These are phyloP conservation scores for Peronospora farinosa DNA, from an alignment of 352 stramenopile species.

Conservation along the genomic window DNA sequence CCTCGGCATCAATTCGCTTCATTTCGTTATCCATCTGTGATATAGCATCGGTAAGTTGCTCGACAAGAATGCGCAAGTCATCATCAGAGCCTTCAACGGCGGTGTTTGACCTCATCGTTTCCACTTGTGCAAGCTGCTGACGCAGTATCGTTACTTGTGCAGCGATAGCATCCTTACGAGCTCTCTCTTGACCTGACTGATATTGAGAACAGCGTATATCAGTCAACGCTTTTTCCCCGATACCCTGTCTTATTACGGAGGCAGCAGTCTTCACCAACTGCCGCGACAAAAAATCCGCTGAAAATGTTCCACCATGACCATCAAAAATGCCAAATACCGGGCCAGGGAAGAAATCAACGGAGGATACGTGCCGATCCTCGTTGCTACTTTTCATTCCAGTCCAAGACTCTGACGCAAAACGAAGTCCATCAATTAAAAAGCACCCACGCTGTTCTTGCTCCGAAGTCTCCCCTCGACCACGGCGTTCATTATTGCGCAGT, in stretches of 20 bases:
- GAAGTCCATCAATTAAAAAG: conserved; percentile 30
- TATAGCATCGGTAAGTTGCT: conserved; percentile 25
- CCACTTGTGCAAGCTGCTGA: conserved; percentile 30
- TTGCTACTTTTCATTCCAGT: conserved; percentile 47
- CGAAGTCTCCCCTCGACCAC: not conserved
- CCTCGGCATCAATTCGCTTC: conserved; percentile 32
- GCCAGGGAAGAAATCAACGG: conserved; percentile 33
- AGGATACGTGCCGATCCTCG: conserved; percentile 45
- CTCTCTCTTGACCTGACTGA: conserved; percentile 18
- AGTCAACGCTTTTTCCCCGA: conserved; percentile 23
- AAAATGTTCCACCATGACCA: conserved; percentile 49
- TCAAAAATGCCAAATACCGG: conserved; percentile 57
- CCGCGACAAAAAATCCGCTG: conserved; percentile 37
- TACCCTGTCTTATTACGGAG: conserved; percentile 23
- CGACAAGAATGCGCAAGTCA: conserved; percentile 11
- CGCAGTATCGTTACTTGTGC: conserved; percentile 26
- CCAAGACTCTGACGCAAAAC: conserved; percentile 51
- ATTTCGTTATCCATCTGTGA: conserved; percentile 26
- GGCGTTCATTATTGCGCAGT: not conserved
- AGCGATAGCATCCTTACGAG: conserved; percentile 27
- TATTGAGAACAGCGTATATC: conserved; percentile 13
- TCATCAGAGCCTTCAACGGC: conserved; percentile 3
- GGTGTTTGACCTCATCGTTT: conserved; percentile 6
- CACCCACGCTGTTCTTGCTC: not conserved
- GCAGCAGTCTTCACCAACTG: conserved; percentile 38